Base-by-base conservation (phyloP, 2,329 filamentous ascomycete genomes). In the Neobulgaria alba region DNA sequence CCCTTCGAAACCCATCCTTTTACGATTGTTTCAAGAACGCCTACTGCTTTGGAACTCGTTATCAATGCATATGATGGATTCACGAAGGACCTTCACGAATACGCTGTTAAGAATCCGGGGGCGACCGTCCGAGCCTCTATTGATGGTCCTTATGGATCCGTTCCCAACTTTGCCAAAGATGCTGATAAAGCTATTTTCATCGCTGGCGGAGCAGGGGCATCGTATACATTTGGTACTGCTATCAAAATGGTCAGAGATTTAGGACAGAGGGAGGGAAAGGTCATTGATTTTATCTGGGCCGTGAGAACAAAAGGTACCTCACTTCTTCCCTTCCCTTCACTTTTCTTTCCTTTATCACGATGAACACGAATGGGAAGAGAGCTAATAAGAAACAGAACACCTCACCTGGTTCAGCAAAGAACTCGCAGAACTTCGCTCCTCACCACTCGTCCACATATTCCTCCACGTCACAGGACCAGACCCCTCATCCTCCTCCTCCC, bases 1-100 rank as follows among this genome's bases (percentile, higher is more conserved):
- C 49, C 63, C 2, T 61, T 71, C n/a, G 73, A 82, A 57, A 75
- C 71, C 5, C 78, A 82, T 46, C 77, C 77, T 0, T 81, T 82
- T 49, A 81, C 76, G 3, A 72, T 80, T 35, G 69, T 72, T 16
- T 55, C 53, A 7, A 59, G 66, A n/a, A 67, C 29, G 7, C 20
- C 31, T 9, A n/a, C 64, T 18, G 69, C 73, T 0, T 53, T 46
- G 1, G 59, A 79, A 60, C 73, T 81, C 41, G 67, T 79, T 16
- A 67, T 79, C 40, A 67, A 69, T 33, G 68, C 74, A 0, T 66
- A 75, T 45, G 67, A 73, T 50, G 76, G 75, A 3, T 79, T 79
- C 54, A 79, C 75, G 0, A 61, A 63, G 14, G 67, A 71, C 36
- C 60, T 79, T 12, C 69, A 76, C 57, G 57, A 62, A n/a, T 67